Conservation (phyloP, 2,329 filamentous ascomycete species). For the Nemania abortiva region DNA sequence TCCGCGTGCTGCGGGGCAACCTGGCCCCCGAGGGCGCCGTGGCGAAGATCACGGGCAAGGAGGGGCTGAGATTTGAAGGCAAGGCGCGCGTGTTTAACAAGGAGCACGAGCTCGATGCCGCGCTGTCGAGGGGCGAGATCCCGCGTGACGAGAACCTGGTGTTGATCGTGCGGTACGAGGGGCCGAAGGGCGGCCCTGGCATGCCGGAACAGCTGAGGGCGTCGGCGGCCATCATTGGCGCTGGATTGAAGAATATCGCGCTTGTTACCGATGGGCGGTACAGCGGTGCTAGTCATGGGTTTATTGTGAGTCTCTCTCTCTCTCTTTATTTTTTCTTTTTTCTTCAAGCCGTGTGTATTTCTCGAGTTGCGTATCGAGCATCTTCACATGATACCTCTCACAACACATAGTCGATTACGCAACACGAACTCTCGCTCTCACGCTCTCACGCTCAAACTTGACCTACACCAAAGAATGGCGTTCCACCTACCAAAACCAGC, state of each 20-base stretch:
- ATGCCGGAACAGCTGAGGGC: conserved; percentile 97
- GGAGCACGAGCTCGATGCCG: conserved; percentile 81
- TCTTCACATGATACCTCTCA: neutral
- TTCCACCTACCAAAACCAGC: neutral
- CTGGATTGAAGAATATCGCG: conserved; percentile 86
- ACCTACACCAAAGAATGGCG: neutral
- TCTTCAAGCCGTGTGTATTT: neutral
- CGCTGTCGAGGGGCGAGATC: conserved; percentile 75
- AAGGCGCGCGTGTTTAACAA: conserved; percentile 88
- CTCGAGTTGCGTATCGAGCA: conserved; percentile 49
- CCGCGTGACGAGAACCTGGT: conserved; percentile 84
- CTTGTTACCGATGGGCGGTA: conserved; percentile 94
- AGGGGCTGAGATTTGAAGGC: conserved; percentile 85
- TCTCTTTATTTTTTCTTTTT: neutral
- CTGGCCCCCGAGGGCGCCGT: conserved; percentile 90
- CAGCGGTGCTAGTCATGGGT: conserved; percentile 80
- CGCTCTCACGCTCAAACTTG: neutral
- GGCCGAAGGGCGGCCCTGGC: conserved; percentile 90
- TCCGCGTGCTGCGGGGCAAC: conserved; percentile 89
- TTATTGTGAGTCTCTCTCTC: conserved; percentile 46
- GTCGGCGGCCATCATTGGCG: conserved; percentile 91
- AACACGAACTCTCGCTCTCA: neutral
- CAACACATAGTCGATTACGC: neutral
- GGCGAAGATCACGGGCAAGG: conserved; percentile 96
- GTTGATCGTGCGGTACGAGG: conserved; percentile 91